Conservation (phyloP, 1,284 basidiomycete genomes). For the Ganoderma lucidum region DNA sequence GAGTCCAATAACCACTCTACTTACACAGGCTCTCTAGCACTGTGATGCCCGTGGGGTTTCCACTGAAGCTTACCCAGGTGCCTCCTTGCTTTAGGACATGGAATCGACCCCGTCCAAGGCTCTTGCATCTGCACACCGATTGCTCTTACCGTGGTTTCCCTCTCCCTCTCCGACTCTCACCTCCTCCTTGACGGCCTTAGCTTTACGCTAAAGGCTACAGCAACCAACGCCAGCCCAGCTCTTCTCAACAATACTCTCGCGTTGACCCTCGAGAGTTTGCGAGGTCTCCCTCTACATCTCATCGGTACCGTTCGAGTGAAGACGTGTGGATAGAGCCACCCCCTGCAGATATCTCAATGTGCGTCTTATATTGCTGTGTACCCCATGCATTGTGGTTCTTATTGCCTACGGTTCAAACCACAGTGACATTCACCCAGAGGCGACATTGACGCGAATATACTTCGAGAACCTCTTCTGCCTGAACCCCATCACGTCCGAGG, state of each 20-base stretch:
- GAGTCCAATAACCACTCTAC: neutral
- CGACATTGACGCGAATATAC: slow-evolving; percentile 65
- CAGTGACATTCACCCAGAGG: slow-evolving; percentile 77
- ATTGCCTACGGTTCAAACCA: neutral
- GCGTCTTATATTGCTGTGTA: slow-evolving; percentile 36
- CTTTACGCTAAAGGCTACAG: slow-evolving; percentile 58
- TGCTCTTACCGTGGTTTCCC: slow-evolving; percentile 78
- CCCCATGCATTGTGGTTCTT: neutral
- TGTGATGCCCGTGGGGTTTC: no score
- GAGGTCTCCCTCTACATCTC: slow-evolving; percentile 72
- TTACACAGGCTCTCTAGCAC: neutral
- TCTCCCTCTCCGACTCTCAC: slow-evolving; percentile 78
- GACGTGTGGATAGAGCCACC: slow-evolving; percentile 66
- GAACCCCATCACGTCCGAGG: slow-evolving; percentile 48
- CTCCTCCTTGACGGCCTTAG: slow-evolving; percentile 76
- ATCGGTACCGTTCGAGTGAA: slow-evolving; percentile 58
- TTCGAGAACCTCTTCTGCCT: slow-evolving; percentile 77
- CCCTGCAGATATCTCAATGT: slow-evolving; percentile 63
- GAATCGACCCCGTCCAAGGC: slow-evolving; percentile 17
- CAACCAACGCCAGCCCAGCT: slow-evolving; percentile 47
- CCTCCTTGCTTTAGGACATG: neutral
- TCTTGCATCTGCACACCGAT: slow-evolving; percentile 46
- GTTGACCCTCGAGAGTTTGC: slow-evolving; percentile 80
- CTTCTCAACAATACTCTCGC: slow-evolving; percentile 75
- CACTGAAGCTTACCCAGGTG: neutral